Percentiles rank a stretch among this genome's conserved stretches.
phyloP scores from a whole-genome alignment of 148 eudicot genomes.

The Polygonum aviculare region DNA sequence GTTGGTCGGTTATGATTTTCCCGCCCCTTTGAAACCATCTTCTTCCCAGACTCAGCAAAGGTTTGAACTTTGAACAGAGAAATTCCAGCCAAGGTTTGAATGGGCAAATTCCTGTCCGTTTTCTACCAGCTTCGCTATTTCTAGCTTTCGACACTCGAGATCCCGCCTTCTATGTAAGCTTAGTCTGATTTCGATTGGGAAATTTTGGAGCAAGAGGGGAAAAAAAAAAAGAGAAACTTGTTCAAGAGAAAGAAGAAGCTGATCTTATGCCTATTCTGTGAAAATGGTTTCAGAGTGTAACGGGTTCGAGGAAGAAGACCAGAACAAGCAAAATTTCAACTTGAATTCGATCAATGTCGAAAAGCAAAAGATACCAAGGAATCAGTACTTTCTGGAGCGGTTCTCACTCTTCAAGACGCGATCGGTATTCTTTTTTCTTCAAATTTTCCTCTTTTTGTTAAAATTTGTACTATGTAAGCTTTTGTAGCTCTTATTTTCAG shows the following conservation, averaged over 20 bases:
- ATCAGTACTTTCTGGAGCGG: conserved; percentile 20
- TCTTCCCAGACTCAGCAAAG: background rate
- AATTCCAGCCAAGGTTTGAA: background rate
- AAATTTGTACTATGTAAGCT: background rate
- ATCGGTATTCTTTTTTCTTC: conserved; percentile 12
- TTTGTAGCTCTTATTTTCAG: background rate
- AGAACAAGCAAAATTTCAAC: background rate
- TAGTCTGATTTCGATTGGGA: background rate
- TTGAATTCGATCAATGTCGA: background rate
- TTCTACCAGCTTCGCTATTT: background rate
- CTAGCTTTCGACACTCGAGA: background rate
- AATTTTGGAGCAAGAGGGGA: background rate
- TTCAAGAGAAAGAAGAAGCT: background rate
- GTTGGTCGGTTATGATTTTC: background rate
- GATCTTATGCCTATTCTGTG: background rate
- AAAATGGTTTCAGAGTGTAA: conserved; percentile 2
- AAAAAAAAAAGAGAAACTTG: background rate
- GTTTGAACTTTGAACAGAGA: background rate
- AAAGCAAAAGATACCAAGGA: background rate
- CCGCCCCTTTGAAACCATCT: conserved; percentile 9
- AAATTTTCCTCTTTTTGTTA: background rate
- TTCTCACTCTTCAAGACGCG: conserved; percentile 24
- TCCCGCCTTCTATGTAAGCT: background rate
- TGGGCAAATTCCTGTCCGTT: background rate
- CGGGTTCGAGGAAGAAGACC: background rate